Evolutionary conservation across 23 red algal species (phyloP).

Genomic region (Gracilaria gracilis): DNA sequence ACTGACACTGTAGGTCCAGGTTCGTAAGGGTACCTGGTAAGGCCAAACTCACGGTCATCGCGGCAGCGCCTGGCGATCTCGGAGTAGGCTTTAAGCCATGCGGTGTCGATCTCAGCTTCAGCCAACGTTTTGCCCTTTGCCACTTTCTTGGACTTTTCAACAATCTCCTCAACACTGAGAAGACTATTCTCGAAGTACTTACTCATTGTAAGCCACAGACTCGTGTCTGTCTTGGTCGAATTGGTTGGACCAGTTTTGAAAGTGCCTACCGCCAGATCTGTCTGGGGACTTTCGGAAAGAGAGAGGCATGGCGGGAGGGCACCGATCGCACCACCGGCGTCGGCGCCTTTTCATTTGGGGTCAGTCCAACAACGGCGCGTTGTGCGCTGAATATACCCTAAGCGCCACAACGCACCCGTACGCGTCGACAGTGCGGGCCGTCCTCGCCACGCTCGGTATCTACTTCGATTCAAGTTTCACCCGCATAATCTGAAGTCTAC

Average conservation of each 20-base stretch:
- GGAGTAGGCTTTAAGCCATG: constrained; percentile 15
- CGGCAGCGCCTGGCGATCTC: constrained; percentile 26
- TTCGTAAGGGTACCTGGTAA: constrained; percentile 30
- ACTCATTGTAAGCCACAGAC: not conserved
- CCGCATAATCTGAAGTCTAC: too few species aligned
- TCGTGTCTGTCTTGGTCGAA: not conserved
- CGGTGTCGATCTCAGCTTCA: constrained; percentile 24
- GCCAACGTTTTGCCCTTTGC: constrained; percentile 5
- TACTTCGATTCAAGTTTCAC: too few species aligned
- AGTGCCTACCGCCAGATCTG: constrained; percentile 33
- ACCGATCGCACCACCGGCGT: too few species aligned
- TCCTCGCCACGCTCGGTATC: too few species aligned
- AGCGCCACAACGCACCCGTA: too few species aligned
- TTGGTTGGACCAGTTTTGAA: constrained; percentile 43
- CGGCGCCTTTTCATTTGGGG: too few species aligned
- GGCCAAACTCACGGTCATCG: constrained; percentile 19
- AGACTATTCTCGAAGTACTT: not conserved
- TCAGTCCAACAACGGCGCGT: too few species aligned
- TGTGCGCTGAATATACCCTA: too few species aligned
- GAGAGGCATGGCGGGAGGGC: constrained; percentile 44
- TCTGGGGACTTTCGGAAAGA: constrained; percentile 42
- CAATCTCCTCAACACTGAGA: not conserved
- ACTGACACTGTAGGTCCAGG: not conserved
- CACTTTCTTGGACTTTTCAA: constrained; percentile 9
- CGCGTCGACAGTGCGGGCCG: too few species aligned